Conservation (phyloP, 1,284 basidiomycete genomes). For the Jaminaea rosea region DNA sequence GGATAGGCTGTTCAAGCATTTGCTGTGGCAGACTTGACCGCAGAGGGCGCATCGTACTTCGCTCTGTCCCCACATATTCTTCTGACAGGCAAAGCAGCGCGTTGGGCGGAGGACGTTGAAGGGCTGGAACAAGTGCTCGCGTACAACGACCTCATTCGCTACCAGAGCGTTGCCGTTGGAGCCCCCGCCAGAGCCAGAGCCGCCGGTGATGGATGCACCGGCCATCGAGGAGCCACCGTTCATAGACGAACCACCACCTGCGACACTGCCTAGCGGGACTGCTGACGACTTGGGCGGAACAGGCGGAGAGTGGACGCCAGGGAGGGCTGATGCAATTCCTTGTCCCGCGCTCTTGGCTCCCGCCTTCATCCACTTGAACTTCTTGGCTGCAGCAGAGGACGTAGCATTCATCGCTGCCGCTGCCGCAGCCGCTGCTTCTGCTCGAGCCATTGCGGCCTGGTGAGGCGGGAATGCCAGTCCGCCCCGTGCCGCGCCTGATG, state of each 20-base stretch:
- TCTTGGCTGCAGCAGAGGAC: too few relatives aligned
- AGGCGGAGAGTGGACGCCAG: constrained; percentile 11
- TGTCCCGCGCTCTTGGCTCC: constrained; percentile 20
- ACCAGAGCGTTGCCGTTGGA: neutral
- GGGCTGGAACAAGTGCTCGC: constrained; percentile 77
- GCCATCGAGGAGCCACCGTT: too few relatives aligned
- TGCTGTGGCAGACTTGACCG: constrained; percentile 31
- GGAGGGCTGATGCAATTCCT: constrained; percentile 2
- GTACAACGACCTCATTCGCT: constrained; percentile 20
- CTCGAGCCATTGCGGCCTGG: constrained; percentile 12
- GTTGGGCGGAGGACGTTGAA: constrained; percentile 78
- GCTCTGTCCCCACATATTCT: constrained; percentile 97
- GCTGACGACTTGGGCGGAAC: constrained; percentile 13
- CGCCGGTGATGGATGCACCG: neutral
- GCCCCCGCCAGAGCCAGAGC: neutral
- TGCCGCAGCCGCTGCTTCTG: constrained; percentile 11
- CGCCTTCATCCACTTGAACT: constrained; percentile 55
- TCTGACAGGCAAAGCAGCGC: constrained; percentile 86
- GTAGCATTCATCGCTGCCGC: constrained; percentile 42
- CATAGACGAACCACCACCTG: too few relatives aligned
- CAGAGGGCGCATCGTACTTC: constrained; percentile 64
- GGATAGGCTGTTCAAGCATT: constrained; percentile 31
- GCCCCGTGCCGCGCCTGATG: constrained; percentile 58
- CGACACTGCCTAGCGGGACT: too few relatives aligned
- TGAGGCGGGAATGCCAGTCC: constrained; percentile 46